phyloP scores from a whole-genome alignment of 1,139 yeast genomes.

The Geotrichum histeridarum region DNA sequence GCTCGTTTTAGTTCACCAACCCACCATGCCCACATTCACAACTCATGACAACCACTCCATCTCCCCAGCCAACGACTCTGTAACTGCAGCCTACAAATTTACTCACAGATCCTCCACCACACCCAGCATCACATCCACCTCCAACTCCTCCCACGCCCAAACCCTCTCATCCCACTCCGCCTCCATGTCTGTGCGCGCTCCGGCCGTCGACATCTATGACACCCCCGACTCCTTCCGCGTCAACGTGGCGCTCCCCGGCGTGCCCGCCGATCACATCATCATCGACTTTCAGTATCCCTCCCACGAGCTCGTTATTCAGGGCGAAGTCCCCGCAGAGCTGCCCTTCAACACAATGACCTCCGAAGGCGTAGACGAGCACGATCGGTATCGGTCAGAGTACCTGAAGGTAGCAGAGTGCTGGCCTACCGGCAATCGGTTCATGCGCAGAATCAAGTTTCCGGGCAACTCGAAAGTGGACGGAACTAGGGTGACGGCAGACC shows the following conservation, averaged over 20 bases:
- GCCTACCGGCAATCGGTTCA: constrained; percentile 3
- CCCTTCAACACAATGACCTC: neutral
- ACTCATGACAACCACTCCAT: too few species aligned
- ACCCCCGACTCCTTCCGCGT: constrained; percentile 8
- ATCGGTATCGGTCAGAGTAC: neutral
- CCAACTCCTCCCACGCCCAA: too few species aligned
- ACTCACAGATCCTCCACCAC: neutral
- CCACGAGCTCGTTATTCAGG: constrained; percentile 7
- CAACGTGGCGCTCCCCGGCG: constrained; percentile 10
- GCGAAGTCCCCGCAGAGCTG: constrained; percentile 6
- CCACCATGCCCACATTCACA: too few species aligned
- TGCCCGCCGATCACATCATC: constrained; percentile 4
- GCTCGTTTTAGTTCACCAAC: too few species aligned
- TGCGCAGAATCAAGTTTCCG: constrained; percentile 7
- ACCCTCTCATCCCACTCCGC: too few species aligned
- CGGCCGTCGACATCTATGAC: constrained; percentile 11
- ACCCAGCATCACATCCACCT: too few species aligned
- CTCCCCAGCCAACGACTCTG: too few species aligned
- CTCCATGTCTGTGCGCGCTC: neutral
- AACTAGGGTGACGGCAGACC: constrained; percentile 6
- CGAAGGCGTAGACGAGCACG: neutral
- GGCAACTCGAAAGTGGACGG: constrained; percentile 9
- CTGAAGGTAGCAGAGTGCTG: constrained; percentile 8
- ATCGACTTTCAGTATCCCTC: constrained; percentile 3
- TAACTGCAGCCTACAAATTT: too few species aligned